These are phyloP conservation scores for Clathrospora elynae DNA, from an alignment of 2,329 filamentous ascomycete species.

Conservation along the genomic window DNA sequence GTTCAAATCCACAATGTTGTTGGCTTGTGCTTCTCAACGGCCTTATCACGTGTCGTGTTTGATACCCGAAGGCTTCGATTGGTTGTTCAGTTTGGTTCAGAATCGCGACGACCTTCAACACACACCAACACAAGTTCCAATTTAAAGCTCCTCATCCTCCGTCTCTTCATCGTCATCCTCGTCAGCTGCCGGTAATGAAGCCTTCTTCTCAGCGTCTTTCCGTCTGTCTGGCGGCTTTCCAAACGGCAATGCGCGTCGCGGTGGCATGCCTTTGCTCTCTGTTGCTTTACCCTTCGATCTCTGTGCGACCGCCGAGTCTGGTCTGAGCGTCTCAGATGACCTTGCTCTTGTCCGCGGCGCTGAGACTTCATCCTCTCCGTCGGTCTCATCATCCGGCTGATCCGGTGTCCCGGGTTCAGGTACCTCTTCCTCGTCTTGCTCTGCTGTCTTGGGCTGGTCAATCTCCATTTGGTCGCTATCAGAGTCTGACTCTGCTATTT, in stretches of 20 bases:
- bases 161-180: constrained; percentile 42
- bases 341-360: constrained; percentile 14
- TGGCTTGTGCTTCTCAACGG: too few relatives aligned
- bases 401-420: constrained; percentile 41
- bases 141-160: constrained; percentile 46
- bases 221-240: constrained; percentile 29
- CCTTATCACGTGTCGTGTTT: too few relatives aligned
- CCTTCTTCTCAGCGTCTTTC: constrained; percentile 20
- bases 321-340: constrained; percentile 26
- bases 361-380: constrained; percentile 36
- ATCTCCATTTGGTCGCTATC: constrained; percentile 45
- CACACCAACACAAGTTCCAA: background rate
- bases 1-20: too few relatives aligned
- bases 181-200: constrained; percentile 6
- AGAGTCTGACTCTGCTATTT: constrained; percentile 29
- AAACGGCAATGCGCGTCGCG: constrained; percentile 46
- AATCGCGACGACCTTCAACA: too few relatives aligned
- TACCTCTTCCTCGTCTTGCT: constrained; percentile 31
- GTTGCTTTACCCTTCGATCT: constrained; percentile 18
- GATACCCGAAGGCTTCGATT: too few relatives aligned
- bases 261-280: constrained; percentile 33
- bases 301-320: constrained; percentile 23
- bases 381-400: constrained; percentile 45
- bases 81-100: too few relatives aligned
- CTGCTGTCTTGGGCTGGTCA: constrained; percentile 35